Conservation (phyloP, 2,329 filamentous ascomycete species). For the Neonectria hederae region DNA sequence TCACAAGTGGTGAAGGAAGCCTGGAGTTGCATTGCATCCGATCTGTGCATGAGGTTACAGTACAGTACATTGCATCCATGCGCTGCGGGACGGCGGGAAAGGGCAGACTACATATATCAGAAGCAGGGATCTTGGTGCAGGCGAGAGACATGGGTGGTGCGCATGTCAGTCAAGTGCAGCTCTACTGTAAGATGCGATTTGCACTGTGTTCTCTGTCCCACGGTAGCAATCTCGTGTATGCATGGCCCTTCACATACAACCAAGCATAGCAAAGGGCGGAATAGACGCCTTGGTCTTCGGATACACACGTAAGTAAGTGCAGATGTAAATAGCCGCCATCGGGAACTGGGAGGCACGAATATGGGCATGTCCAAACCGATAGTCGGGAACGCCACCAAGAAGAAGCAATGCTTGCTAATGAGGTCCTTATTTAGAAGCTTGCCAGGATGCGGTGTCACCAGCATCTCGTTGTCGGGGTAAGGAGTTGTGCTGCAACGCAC, state of each 20-base stretch:
- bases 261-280: too few relatives aligned
- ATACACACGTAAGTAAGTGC: neutral
- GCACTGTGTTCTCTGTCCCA: neutral
- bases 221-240: neutral
- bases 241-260: neutral
- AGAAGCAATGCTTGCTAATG: neutral
- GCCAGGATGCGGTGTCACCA: conserved; percentile 28
- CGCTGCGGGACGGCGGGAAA: neutral
- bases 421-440: neutral
- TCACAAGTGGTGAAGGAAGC: neutral
- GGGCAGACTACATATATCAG: neutral
- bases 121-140: neutral
- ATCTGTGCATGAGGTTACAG: neutral
- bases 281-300: neutral
- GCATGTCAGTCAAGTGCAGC: neutral
- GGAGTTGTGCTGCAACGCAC: neutral
- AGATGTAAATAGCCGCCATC: neutral
- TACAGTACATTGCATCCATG: neutral
- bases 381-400: too few relatives aligned
- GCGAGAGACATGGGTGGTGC: neutral
- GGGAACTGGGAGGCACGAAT: neutral
- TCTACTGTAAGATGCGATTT: neutral
- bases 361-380: neutral
- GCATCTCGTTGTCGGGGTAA: neutral
- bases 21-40: neutral